Conservation (phyloP, 1,139 yeast species). For the Scheffersomyces stambukii region DNA sequence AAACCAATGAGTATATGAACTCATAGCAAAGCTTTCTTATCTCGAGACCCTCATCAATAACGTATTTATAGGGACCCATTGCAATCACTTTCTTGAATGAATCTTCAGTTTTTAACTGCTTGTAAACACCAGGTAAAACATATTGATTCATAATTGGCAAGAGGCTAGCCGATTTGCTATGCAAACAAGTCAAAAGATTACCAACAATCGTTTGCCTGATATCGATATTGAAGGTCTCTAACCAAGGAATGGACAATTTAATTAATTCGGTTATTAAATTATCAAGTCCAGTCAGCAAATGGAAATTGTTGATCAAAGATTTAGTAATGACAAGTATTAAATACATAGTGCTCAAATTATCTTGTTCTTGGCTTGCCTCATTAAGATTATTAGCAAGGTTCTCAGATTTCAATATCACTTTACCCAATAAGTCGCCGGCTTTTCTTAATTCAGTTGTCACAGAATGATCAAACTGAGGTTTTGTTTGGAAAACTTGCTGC, state of each 20-base stretch:
- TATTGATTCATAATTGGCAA: conserved; percentile 63
- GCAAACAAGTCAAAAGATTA: conserved; percentile 57
- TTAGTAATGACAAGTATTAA: conserved; percentile 33
- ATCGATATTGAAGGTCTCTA: conserved; percentile 27
- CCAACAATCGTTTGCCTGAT: conserved; percentile 57
- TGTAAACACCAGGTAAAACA: conserved; percentile 55
- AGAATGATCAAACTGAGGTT: conserved; percentile 10
- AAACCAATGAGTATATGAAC: conserved; percentile 52
- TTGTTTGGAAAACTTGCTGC: conserved; percentile 17
- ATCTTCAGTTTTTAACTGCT: conserved; percentile 53
- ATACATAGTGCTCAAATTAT: conserved; percentile 21
- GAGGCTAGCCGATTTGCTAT: conserved; percentile 56
- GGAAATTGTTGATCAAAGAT: conserved; percentile 22
- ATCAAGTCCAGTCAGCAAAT: conserved; percentile 9
- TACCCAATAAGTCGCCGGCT: conserved; percentile 29
- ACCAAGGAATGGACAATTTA: conserved; percentile 14
- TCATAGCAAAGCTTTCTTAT: conserved; percentile 74
- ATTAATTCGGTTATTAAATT: conserved; percentile 12
- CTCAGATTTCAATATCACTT: conserved; percentile 19
- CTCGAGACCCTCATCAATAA: conserved; percentile 74
- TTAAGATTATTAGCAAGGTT: too few relatives aligned
- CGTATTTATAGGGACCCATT: conserved; percentile 87
- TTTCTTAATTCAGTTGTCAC: conserved; percentile 20
- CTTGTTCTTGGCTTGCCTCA: conserved; percentile 11
- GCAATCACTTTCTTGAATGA: conserved; percentile 63